phyloP scores from a whole-genome alignment of 306 rosid genomes.

The Prosopis cineraria region DNA sequence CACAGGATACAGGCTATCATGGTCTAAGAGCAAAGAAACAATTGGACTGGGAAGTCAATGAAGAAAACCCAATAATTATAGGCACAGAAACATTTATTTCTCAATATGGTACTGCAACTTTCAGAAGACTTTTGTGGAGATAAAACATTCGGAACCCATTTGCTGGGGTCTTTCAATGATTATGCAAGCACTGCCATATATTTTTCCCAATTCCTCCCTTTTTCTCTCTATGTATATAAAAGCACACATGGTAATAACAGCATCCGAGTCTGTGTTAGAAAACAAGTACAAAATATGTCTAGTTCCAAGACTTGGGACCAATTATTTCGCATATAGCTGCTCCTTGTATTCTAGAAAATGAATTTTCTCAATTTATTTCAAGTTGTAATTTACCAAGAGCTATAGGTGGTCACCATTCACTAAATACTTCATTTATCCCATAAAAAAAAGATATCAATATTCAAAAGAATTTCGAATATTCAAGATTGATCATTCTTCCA shows the following conservation, averaged over 20 bases:
- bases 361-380: background rate
- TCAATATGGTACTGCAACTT: background rate
- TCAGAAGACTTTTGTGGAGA: background rate
- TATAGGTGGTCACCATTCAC: background rate
- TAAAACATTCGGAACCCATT: background rate
- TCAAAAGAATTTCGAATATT: no score
- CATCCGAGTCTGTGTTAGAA: background rate
- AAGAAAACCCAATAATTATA: slow-evolving; percentile 10
- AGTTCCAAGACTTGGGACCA: background rate
- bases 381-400: background rate
- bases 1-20: background rate
- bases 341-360: background rate
- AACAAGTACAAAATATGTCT: background rate
- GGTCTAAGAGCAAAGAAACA: slow-evolving; percentile 21
- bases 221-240: background rate
- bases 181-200: background rate
- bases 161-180: background rate
- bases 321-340: background rate
- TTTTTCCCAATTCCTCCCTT: background rate
- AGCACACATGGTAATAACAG: background rate
- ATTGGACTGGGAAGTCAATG: slow-evolving; percentile 16
- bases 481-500: no score
- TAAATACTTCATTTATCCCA: no score
- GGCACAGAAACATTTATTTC: background rate
- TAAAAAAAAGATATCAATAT: no score